Evolutionary conservation across 805 yeast species (phyloP), one percentile per base, ranked within the genome.

Genomic region (Komagataella populi): DNA sequence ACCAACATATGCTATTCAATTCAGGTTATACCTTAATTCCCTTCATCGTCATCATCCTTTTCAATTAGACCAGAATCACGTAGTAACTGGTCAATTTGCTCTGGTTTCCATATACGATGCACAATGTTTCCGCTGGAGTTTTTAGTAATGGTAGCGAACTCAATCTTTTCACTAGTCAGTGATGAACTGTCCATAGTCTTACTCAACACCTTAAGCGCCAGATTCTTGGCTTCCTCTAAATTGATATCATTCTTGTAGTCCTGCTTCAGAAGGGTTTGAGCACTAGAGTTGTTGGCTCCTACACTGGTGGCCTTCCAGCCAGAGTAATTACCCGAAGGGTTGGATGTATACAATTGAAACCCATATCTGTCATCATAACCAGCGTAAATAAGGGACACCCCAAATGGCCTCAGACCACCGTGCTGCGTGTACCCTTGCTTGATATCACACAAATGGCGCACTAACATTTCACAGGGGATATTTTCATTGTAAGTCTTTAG

Each of bases 261-360:
- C 70, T 90, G 96, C 69, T 93, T 93, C 63, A 93, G 75, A 56
- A 93, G 71, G 1, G 99, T 91, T 71, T 93, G 99, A 1, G 97
- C 97, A 47, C 96, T 90, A 6, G 96, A 80, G 56, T 88, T 89
- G 70, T 93, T 93, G 49, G 97, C 96, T 46, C 99, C 99, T 54
- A 93, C 90, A 59, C 88, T 78, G 39, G 96, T 91, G 47, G 99
- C 99, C 69, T 87, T 89, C 99, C 99, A 93, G 23, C 99, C 98
- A 18, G 95, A 80, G 66, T 90, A 93, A 70, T 93, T 93, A 23
- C 99, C 99, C 0, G 96, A 87, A 12, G 99, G 99, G 65, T 93
- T 93, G 22, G 96, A 85, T 5, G 96, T 90, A 70, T 83, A 93
- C 57, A 93, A 73, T 68, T 93, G 99, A 73, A 84, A 93, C 36